Conservation (phyloP, 352 stramenopile species). For the Pilasporangium apinafurcum region DNA sequence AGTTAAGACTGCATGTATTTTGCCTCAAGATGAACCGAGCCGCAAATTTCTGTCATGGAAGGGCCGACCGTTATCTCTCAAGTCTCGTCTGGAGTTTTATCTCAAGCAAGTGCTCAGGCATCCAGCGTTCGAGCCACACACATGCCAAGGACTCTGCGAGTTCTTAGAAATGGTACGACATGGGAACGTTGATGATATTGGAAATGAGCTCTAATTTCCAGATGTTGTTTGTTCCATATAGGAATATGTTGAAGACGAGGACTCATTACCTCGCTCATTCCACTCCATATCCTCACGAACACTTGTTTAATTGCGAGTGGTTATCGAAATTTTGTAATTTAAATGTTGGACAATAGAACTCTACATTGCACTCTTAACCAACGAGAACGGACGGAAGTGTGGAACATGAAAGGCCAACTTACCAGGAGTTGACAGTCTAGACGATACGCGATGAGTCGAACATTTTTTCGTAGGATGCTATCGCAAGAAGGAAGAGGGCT, state of each 20-base stretch:
- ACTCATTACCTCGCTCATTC: conserved; percentile 25
- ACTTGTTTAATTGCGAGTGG: too few relatives aligned
- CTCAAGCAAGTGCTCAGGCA: conserved; percentile 45
- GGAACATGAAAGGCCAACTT: too few relatives aligned
- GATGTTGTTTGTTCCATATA: conserved; percentile 6
- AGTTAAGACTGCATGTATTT: conserved; percentile 29
- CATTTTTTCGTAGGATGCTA: too few relatives aligned
- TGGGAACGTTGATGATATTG: too few relatives aligned
- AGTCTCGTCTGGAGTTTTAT: conserved; percentile 60
- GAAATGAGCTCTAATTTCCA: not conserved
- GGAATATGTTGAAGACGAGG: conserved; percentile 60
- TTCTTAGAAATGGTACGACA: conserved; percentile 65
- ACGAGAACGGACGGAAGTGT: too few relatives aligned
- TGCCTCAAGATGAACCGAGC: conserved; percentile 38
- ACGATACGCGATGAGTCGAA: too few relatives aligned
- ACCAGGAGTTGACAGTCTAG: too few relatives aligned
- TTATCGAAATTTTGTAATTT: too few relatives aligned
- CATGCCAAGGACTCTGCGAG: conserved; percentile 57
- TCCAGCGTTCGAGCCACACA: conserved; percentile 37
- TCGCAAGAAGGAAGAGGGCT: too few relatives aligned
- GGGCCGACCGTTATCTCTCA: conserved; percentile 44
- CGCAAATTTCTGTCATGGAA: conserved; percentile 58
- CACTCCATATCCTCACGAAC: conserved; percentile 39
- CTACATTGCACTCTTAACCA: too few relatives aligned
- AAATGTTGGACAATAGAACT: too few relatives aligned